A percentile compares a stretch with the other conserved stretches of the same genome.
These are phyloP conservation scores for Cutaneotrichosporon mucoides DNA, from an alignment of 1,284 basidiomycete genomes.

Conservation along the genomic window DNA sequence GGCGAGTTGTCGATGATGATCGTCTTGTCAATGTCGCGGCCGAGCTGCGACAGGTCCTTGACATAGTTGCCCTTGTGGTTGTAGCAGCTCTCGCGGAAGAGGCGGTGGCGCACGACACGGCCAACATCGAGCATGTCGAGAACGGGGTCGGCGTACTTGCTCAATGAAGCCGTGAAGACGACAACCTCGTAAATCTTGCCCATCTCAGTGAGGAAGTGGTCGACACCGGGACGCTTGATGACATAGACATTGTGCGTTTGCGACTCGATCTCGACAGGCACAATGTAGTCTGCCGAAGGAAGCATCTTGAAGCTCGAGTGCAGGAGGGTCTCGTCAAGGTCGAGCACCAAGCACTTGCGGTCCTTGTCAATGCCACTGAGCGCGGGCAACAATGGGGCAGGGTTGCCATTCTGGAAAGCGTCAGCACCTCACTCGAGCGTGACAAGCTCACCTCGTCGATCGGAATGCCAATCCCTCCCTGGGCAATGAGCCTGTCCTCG, in stretches of 20 bases:
- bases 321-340: conserved; percentile 92
- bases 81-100: conserved; percentile 98
- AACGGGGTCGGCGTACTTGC: conserved; percentile 99
- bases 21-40: conserved; percentile 83
- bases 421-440: too few relatives aligned
- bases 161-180: conserved; percentile 94
- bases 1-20: conserved; percentile 99
- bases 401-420: conserved; percentile 67
- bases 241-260: conserved; percentile 99
- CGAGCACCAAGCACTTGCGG: conserved; percentile 90
- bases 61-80: conserved; percentile 99
- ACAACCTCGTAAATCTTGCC: conserved; percentile 98
- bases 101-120: conserved; percentile 85
- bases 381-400: conserved; percentile 75
- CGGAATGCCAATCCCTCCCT: conserved; percentile 77
- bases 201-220: conserved; percentile 93
- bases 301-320: conserved; percentile 96
- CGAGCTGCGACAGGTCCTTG: conserved; percentile 97
- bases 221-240: conserved; percentile 96
- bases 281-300: conserved; percentile 93
- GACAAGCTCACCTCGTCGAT: conserved; percentile 61
- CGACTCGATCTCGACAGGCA: conserved; percentile 98
- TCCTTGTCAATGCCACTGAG: conserved; percentile 69
- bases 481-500: conserved; percentile 70
- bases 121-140: conserved; percentile 93